Evolutionary conservation across 441 rosid species (phyloP).

Genomic region (Erodium moschatum): DNA sequence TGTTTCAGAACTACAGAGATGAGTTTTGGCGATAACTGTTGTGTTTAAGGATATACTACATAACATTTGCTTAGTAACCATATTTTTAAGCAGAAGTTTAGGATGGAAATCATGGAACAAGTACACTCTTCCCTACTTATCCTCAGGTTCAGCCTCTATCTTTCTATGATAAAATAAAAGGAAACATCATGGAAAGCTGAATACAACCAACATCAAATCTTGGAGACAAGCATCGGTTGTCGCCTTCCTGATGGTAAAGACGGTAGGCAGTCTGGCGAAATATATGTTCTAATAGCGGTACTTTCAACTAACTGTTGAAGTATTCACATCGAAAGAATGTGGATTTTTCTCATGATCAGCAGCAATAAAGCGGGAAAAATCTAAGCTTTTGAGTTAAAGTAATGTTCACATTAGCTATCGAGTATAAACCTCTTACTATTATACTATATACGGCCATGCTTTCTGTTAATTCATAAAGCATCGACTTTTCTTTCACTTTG

Average conservation of each 20-base stretch:
- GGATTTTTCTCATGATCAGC: too few relatives aligned
- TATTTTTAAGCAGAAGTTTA: neutral
- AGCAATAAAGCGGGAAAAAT: too few relatives aligned
- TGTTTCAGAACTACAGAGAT: conserved; percentile 12
- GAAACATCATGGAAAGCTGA: neutral
- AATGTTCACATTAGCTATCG: neutral
- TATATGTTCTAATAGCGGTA: neutral
- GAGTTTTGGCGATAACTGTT: conserved; percentile 8
- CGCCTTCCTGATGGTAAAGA: neutral
- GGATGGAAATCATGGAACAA: neutral
- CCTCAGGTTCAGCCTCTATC: neutral
- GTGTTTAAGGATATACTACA: neutral
- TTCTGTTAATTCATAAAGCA: conserved; percentile 1
- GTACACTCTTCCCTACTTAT: neutral
- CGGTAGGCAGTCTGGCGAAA: neutral
- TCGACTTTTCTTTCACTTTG: neutral
- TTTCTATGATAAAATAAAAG: neutral
- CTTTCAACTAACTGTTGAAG: too few relatives aligned
- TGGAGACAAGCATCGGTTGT: neutral
- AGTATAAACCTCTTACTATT: neutral
- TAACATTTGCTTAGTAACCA: neutral
- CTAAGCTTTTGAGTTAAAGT: too few relatives aligned
- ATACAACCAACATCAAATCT: neutral
- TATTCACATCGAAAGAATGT: too few relatives aligned
- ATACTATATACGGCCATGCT: neutral